Conservation (phyloP, 768 basidiomycete genomes). For the Podaxis sp. region DNA sequence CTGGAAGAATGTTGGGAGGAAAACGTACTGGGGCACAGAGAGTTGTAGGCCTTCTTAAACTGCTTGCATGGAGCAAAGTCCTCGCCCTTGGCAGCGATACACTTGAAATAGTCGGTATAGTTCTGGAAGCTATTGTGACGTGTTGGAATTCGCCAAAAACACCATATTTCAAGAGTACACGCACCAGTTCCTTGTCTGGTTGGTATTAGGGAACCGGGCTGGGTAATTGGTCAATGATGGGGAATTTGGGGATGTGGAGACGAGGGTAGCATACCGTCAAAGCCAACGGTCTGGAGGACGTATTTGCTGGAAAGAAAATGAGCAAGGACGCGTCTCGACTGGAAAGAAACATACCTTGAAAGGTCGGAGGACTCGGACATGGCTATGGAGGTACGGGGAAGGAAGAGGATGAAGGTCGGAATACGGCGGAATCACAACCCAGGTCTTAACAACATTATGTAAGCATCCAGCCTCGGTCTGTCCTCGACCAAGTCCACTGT, state of each 20-base stretch:
- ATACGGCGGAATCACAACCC: constrained; percentile 37
- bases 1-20: not conserved
- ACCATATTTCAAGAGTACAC: constrained; percentile 20
- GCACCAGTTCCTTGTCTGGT: constrained; percentile 97
- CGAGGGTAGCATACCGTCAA: constrained; percentile 64
- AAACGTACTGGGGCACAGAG: constrained; percentile 97
- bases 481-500: constrained; percentile 13
- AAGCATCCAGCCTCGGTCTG: constrained; percentile 26
- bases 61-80: constrained; percentile 99
- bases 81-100: constrained; percentile 94
- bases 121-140: constrained; percentile 77
- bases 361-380: constrained; percentile 37
- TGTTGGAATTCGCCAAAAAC: not conserved
- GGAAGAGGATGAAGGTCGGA: constrained; percentile 28
- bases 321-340: not conserved
- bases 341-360: constrained; percentile 44
- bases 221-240: constrained; percentile 17
- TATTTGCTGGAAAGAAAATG: constrained; percentile 59
- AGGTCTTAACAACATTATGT: constrained; percentile 33
- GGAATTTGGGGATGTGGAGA: not conserved
- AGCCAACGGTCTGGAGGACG: constrained; percentile 91
- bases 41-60: constrained; percentile 94
- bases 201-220: constrained; percentile 89
- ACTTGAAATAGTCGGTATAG: constrained; percentile 99
- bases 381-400: not conserved